phyloP scores from a whole-genome alignment of 768 basidiomycete genomes.

The Dioszegia aurantiaca region DNA sequence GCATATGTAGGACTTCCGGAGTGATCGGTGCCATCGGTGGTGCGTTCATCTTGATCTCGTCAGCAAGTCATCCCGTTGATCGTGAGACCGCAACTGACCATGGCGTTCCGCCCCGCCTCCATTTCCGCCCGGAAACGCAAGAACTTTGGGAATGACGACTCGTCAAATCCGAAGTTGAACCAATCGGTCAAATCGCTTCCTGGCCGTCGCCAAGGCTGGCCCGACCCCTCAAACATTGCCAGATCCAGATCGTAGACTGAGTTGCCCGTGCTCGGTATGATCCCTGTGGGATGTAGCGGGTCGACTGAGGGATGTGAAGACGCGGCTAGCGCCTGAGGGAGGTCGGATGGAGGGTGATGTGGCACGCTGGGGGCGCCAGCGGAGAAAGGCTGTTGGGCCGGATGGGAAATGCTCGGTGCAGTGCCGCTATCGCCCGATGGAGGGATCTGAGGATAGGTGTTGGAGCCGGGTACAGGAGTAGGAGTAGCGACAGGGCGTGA shows the following conservation, averaged over 20 bases:
- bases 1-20: slow-evolving; percentile 24
- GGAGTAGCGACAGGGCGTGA: slow-evolving; percentile 29
- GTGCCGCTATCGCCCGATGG: slow-evolving; percentile 32
- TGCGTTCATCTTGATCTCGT: slow-evolving; percentile 20
- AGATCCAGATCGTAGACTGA: slow-evolving; percentile 79
- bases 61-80: neutral
- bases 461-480: slow-evolving; percentile 14
- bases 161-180: slow-evolving; percentile 99
- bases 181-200: slow-evolving; percentile 93
- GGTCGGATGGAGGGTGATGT: slow-evolving; percentile 42
- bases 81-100: slow-evolving; percentile 28
- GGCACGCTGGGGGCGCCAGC: slow-evolving; percentile 25
- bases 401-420: slow-evolving; percentile 27
- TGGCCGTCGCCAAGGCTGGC: slow-evolving; percentile 85
- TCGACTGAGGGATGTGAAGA: slow-evolving; percentile 76
- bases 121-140: slow-evolving; percentile 49
- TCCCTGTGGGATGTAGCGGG: slow-evolving; percentile 66
- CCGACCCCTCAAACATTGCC: slow-evolving; percentile 57
- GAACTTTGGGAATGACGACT: slow-evolving; percentile 90
- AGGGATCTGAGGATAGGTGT: slow-evolving; percentile 29
- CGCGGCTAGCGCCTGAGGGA: slow-evolving; percentile 46
- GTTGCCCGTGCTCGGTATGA: slow-evolving; percentile 55
- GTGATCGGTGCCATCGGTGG: slow-evolving; percentile 22
- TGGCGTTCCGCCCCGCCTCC: slow-evolving; percentile 41
- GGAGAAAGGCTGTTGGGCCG: slow-evolving; percentile 30